Conservation (phyloP, 352 stramenopile species). For the Blastocystis hominis region DNA sequence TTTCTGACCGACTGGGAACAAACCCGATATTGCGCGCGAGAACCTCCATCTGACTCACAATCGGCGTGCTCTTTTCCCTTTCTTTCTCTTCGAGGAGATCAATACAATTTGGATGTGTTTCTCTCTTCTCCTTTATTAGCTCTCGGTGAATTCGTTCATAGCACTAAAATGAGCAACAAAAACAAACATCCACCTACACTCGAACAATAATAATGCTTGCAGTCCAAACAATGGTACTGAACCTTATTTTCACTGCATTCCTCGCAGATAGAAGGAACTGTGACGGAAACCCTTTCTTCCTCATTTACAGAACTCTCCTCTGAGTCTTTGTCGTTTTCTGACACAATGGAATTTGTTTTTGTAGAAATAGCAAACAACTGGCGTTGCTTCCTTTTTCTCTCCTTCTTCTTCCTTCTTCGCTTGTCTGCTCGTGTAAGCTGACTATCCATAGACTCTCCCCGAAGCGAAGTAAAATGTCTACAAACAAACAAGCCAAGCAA, state of each 20-base stretch:
- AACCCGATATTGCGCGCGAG: not conserved
- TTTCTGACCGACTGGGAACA: not conserved
- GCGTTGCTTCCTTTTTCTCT: not conserved
- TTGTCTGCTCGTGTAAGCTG: conserved; percentile 16
- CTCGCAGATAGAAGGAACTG: not conserved
- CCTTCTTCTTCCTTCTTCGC: conserved; percentile 48
- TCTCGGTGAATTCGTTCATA: not conserved
- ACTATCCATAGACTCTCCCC: not conserved
- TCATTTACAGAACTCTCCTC: not conserved
- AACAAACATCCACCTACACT: not conserved
- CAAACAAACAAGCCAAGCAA: not conserved
- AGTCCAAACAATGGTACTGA: not conserved
- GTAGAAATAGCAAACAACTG: not conserved
- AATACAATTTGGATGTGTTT: not conserved
- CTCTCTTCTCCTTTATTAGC: not conserved
- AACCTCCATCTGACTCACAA: not conserved
- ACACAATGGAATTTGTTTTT: not conserved
- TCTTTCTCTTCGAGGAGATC: not conserved
- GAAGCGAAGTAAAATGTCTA: not conserved
- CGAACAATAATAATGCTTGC: not conserved
- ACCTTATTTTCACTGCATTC: not conserved
- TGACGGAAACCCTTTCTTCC: not conserved
- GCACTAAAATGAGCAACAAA: not conserved
- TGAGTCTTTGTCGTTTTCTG: not conserved
- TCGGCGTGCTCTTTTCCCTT: not conserved